Base-by-base conservation (phyloP, 306 rosid genomes). In the Quillaja saponaria region DNA sequence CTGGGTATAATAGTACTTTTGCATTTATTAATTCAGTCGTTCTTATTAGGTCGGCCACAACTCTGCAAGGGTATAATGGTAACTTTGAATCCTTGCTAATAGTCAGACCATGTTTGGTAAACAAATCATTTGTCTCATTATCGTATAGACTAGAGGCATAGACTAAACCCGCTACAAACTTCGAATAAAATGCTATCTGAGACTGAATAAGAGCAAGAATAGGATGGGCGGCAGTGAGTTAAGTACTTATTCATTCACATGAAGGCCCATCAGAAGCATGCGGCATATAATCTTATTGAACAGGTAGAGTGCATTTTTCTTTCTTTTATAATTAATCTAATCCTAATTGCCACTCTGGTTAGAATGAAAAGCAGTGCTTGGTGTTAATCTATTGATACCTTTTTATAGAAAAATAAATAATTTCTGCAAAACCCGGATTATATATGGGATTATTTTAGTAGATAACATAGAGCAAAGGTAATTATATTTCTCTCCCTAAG, bases 401-500 rank as follows among this genome's bases (percentile, higher is more conserved):
- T 62, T 71, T 25, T 48, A 15, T 41, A 48, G 13, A 54, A 10
- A 41, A 71, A 60, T 50, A 39, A 25, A 25, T 8, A 14, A 55
- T 34, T 71, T 34, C 37, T 55, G 18, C 15, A 66, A 71, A 70
- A 61, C 18, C 71, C 41, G 77, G 77, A 39, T 35, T 35, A 28
- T 50, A 42, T 21, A 28, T 49, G 34, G 21, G 42, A 14, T 68
- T 68, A 55, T 68, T 75, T 68, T 18, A 42, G 61, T 47, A 51
- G 34, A 55, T 11, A 19, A 58, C 69, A 61, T 79, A 42, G 80
- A 79, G 80, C 75, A 63, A 2, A 56, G 84, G 34, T 75, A 71
- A 21, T 25, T 46, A 25, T 25, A n/a, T 25, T 68, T 74, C 48
- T 49, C 41, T 16, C 47, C 38, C 20, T 73, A 51, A 41, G 46